These are phyloP conservation scores for Podila epigama DNA, from an alignment of 192 early-diverging fungal species.

Conservation along the genomic window DNA sequence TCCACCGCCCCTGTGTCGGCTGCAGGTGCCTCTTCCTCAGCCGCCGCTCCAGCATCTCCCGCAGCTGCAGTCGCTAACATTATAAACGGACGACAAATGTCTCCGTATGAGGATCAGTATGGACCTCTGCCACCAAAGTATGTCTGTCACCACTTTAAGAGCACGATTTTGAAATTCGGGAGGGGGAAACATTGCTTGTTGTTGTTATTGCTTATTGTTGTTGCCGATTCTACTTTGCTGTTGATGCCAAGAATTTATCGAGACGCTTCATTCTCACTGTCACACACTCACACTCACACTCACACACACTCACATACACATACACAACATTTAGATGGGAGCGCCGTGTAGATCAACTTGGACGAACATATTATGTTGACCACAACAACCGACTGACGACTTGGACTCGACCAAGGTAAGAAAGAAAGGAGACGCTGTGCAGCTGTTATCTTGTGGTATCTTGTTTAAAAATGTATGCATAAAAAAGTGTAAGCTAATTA, in stretches of 20 bases:
- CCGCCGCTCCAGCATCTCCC: constrained; percentile 5
- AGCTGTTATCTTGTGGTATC: too few species aligned
- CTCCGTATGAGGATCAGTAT: constrained; percentile 62
- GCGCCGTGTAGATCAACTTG: constrained; percentile 88
- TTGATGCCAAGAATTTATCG: background rate
- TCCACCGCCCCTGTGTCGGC: constrained; percentile 15
- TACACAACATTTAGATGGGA: constrained; percentile 77
- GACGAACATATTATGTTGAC: constrained; percentile 96
- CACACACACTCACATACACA: background rate
- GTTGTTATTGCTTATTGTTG: too few species aligned
- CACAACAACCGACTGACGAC: constrained; percentile 94
- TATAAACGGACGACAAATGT: constrained; percentile 24
- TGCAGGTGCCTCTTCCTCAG: constrained; percentile 11
- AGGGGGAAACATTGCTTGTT: too few species aligned
- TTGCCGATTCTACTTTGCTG: too few species aligned
- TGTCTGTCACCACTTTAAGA: too few species aligned
- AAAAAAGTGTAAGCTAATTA: background rate
- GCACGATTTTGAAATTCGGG: too few species aligned
- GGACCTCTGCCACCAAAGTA: constrained; percentile 57
- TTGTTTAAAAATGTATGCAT: too few species aligned
- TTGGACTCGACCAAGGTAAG: constrained; percentile 72
- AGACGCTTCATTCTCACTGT: background rate
- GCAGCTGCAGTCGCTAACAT: background rate
- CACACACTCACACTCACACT: background rate
- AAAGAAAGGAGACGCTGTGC: background rate